Evolutionary conservation across 208 protist genomes (phyloP), one percentile per base, ranked within the genome.

Genomic region (Blechomonas ayalai): DNA sequence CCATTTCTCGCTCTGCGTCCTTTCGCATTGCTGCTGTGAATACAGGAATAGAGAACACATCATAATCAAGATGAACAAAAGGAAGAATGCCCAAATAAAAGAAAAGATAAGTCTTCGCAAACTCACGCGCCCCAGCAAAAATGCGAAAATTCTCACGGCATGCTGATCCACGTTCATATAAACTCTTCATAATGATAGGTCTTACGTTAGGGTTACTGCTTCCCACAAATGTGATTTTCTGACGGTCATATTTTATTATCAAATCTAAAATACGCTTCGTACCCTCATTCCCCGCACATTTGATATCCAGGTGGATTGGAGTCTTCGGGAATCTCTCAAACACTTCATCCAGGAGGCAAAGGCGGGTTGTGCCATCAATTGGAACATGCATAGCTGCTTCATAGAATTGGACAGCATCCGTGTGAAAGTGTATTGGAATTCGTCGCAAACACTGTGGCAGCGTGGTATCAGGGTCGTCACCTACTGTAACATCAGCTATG

Each of bases 261-360:
- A 92, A 42, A 36, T 84, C 56, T 4, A 88, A 31, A 16, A 92
- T 76, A 1, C 39, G 42, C 6, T 55, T 47, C 1, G 71, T 72
- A 49, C 80, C 68, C 7, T 63, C 60, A 38, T 55, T 55, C 19
- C 65, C 43, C 23, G 42, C 38, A 38, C 60, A 75, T 38, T 92
- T 88, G 29, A 88, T 84, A 49, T 92, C 83, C 18, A 92, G 52
- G 45, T 92, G 79, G 19, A 88, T 31, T 2, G 76, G 75, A n/a
- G 71, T 42, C 12, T 44, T 24, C 0, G 72, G 72, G n/a, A 88
- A 63, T 9, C 25, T 38, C 3, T 89, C 66, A 27, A 88, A 82
- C 9, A 92, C 79, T 38, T 92, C 75, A 6, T 24, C 49, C n/a
- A 92, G 48, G 16, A 85, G 56, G 37, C 78, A 88, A 6, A 88